Conservation (phyloP, 352 stramenopile species). For the Elongisporangium prolatum region DNA sequence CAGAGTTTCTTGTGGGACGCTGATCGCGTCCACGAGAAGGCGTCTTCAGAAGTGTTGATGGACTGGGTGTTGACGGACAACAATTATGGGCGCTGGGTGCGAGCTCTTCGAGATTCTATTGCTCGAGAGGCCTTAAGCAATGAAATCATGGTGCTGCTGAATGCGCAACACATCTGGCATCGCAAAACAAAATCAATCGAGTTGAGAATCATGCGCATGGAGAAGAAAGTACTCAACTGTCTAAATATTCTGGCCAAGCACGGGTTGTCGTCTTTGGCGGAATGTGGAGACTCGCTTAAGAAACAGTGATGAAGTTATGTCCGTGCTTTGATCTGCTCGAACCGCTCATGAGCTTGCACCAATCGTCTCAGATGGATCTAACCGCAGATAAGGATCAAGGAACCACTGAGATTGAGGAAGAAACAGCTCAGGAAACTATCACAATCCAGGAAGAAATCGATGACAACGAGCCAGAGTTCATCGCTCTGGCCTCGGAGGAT, state of each 20-base stretch:
- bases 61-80: neutral
- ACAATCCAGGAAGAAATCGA: neutral
- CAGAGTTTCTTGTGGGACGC: neutral
- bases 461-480: neutral
- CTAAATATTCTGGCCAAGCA: neutral
- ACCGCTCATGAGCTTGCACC: neutral
- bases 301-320: neutral
- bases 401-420: neutral
- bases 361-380: neutral
- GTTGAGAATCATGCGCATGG: neutral
- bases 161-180: neutral
- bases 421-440: neutral
- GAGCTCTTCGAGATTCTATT: neutral
- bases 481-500: neutral
- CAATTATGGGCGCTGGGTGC: neutral
- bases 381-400: neutral
- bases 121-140: neutral
- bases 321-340: neutral
- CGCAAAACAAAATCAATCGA: neutral
- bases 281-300: neutral
- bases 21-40: neutral
- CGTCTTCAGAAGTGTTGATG: neutral
- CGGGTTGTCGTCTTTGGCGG: neutral
- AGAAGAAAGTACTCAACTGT: neutral
- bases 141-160: neutral